A percentile compares a stretch with the other conserved stretches of the same genome.
phyloP scores from a whole-genome alignment of 2,329 filamentous ascomycete genomes.

The Beauveria australis region DNA sequence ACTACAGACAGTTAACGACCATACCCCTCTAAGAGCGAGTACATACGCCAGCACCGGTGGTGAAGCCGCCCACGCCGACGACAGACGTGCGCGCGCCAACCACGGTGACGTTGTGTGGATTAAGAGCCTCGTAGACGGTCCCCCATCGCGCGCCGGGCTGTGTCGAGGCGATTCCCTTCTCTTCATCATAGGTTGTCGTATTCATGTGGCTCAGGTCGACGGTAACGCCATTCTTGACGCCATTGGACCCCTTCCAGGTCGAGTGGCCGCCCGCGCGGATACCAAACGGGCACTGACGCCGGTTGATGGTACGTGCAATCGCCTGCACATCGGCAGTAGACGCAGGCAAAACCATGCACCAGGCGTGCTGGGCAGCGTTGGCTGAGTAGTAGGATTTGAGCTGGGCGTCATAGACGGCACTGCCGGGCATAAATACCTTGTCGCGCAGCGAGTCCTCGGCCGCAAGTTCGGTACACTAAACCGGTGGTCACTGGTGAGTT shows the following conservation, averaged over 20 bases:
- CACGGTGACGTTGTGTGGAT: constrained; percentile 28
- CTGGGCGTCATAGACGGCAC: constrained; percentile 16
- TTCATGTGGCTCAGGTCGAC: constrained; percentile 25
- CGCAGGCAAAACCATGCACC: constrained; percentile 22
- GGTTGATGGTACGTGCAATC: constrained; percentile 16
- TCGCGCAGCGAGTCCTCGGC: constrained; percentile 15
- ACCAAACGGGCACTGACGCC: constrained; percentile 21
- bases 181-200: constrained; percentile 21
- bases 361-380: constrained; percentile 22
- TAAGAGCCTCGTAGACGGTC: constrained; percentile 18
- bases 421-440: constrained; percentile 17
- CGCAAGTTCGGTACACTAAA: constrained; percentile 18
- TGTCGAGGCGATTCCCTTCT: constrained; percentile 22
- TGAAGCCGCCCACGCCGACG: constrained; percentile 23
- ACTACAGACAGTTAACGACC: constrained; percentile 12
- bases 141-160: constrained; percentile 36
- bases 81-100: constrained; percentile 34
- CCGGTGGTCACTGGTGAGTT: background rate
- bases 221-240: constrained; percentile 20
- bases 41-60: constrained; percentile 20
- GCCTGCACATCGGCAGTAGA: constrained; percentile 18
- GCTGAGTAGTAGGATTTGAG: constrained; percentile 22
- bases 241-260: constrained; percentile 22
- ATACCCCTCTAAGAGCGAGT: background rate
- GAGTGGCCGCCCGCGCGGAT: constrained; percentile 26